Conservation (phyloP, 1,139 yeast species). For the Fermentozyma sake region DNA sequence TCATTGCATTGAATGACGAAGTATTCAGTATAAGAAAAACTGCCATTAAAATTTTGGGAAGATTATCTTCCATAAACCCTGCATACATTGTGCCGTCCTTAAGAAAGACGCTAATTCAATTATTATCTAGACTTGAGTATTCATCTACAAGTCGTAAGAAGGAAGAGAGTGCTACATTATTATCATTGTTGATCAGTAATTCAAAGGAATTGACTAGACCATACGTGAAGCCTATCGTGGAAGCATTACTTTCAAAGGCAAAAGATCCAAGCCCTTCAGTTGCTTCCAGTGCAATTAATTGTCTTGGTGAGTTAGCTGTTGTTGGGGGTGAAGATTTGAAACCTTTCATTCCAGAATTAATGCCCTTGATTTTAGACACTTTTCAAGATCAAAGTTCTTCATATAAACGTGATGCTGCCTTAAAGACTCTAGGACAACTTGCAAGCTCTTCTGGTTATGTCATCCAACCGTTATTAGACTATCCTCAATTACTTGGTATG, state of each 20-base stretch:
- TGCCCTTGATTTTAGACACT: slow-evolving; percentile 85
- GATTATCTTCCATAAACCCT: slow-evolving; percentile 82
- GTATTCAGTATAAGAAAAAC: slow-evolving; percentile 75
- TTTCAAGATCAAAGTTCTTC: slow-evolving; percentile 90
- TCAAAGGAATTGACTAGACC: slow-evolving; percentile 83
- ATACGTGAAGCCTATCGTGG: slow-evolving; percentile 84
- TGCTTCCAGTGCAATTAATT: slow-evolving; percentile 78
- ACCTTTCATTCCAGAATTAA: slow-evolving; percentile 66
- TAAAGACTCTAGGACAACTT: slow-evolving; percentile 81
- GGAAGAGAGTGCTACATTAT: slow-evolving; percentile 80
- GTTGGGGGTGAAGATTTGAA: slow-evolving; percentile 86
- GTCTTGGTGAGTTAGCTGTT: slow-evolving; percentile 85
- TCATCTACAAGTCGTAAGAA: slow-evolving; percentile 71
- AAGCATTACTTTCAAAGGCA: slow-evolving; percentile 74
- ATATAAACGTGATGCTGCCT: slow-evolving; percentile 82
- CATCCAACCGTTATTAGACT: slow-evolving; percentile 85
- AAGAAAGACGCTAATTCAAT: slow-evolving; percentile 79
- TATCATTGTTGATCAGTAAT: slow-evolving; percentile 69
- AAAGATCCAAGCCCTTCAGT: slow-evolving; percentile 72
- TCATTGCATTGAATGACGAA: slow-evolving; percentile 91
- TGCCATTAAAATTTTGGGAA: slow-evolving; percentile 77
- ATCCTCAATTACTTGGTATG: slow-evolving; percentile 82
- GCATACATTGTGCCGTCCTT: slow-evolving; percentile 94
- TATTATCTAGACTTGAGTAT: slow-evolving; percentile 79
- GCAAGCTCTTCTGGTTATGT: slow-evolving; percentile 93